Evolutionary conservation across 2,329 filamentous ascomycete species (phyloP).

Genomic region (Xylaria sp.): DNA sequence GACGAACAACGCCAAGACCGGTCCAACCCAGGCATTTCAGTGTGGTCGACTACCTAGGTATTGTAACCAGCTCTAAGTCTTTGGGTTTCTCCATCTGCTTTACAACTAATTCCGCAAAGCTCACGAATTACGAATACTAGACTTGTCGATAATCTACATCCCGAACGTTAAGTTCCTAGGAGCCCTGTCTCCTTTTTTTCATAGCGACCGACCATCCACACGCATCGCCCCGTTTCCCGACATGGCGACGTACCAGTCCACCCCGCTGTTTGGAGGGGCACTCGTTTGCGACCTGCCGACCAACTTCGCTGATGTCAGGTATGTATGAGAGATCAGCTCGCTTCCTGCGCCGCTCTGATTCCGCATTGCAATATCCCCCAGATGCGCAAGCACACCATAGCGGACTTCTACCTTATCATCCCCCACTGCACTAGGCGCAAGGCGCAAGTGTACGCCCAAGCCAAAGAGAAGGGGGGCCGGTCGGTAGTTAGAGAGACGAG

Average conservation of each 20-base stretch:
- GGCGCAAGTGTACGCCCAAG: not conserved
- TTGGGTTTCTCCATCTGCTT: not conserved
- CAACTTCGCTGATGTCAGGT: constrained; percentile 77
- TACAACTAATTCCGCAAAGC: not conserved
- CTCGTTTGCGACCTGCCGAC: constrained; percentile 70
- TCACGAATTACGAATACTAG: not conserved
- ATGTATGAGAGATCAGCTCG: constrained; percentile 26
- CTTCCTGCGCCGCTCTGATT: not conserved
- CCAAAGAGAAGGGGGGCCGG: not conserved
- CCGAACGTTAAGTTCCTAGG: not conserved
- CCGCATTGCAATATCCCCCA: constrained; percentile 1
- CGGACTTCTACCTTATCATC: not conserved
- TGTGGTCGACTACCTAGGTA: not conserved
- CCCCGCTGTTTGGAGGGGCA: constrained; percentile 74
- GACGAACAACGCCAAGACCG: constrained; percentile 2
- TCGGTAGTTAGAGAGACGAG: not conserved
- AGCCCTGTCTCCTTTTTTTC: not conserved
- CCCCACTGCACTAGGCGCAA: not conserved
- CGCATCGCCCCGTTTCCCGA: constrained; percentile 20
- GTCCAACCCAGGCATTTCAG: not conserved
- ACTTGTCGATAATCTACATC: not conserved
- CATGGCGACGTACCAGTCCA: constrained; percentile 62
- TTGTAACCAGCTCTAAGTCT: too few relatives aligned
- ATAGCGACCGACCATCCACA: not conserved
- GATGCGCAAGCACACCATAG: not conserved